Evolutionary conservation across 139 green algal species (phyloP), one percentile per base, ranked within the genome.

Genomic region (Chlamydomonas urium): DNA sequence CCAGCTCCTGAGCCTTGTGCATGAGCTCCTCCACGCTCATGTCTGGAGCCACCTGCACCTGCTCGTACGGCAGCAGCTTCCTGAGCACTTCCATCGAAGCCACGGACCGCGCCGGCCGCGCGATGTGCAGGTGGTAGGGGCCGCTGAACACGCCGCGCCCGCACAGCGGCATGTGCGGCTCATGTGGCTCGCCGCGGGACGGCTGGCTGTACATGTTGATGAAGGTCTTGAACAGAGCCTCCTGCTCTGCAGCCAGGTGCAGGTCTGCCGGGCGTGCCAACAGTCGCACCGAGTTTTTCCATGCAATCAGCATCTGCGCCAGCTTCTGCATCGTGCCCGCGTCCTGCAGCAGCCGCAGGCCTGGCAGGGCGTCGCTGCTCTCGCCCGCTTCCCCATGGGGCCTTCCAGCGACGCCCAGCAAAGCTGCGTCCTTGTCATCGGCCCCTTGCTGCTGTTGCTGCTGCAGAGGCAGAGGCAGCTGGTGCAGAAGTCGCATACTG

Each of bases 51-150:
- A 45, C 5, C 5, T 42, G 8, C 33, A 45, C 19, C 19, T 37
- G 21, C 10, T 47, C 26, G 5, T 42, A 26, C 5, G 60, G 33
- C 17, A 67, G 32, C 32, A 67, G 4, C 8, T 8, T 47, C 60
- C 21, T 67, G 33, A 67, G 23, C 21, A 26, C 23, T n/a, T 67
- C 60, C 33, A 26, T 26, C 17, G 60, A 45, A 8, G 32, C 17
- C 10, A 45, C 10, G 60, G 32, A 26, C 4, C 33, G n/a, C n/a
- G n/a, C 33, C 6, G 60, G 5, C 38, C 60, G 32, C 32, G 60
- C 17, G 10, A 67, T 6, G 60, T 67, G 60, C 32, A 67, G 33
- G 60, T 67, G 29, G 60, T 37, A 67, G 32, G 60, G 60, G 29
- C 60, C 60, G n/a, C n/a, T n/a, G n/a, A n/a, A n/a, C n/a, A n/a